A percentile compares a stretch with the other conserved stretches of the same genome.
Evolutionary conservation across 2,329 filamentous ascomycete species (phyloP).

Genomic region (Phialophora chinensis): DNA sequence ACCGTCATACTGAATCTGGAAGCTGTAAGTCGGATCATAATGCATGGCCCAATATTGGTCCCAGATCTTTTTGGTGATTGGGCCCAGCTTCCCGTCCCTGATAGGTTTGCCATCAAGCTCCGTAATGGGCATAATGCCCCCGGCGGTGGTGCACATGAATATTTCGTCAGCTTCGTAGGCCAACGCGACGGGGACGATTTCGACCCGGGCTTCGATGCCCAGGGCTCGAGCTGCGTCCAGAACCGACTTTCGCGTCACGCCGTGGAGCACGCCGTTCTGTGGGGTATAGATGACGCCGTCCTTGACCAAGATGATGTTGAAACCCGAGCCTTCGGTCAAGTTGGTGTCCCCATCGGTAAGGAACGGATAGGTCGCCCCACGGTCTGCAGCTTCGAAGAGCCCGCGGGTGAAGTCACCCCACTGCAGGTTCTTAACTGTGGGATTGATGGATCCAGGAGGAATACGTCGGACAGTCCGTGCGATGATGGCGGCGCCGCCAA

Average conservation of each 20-base stretch:
- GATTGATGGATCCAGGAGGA: conserved; percentile 57
- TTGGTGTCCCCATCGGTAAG: conserved; percentile 56
- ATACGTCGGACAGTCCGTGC: conserved; percentile 54
- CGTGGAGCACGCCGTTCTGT: conserved; percentile 57
- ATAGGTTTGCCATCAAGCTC: conserved; percentile 53
- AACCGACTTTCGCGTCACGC: conserved; percentile 44
- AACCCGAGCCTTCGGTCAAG: conserved; percentile 59
- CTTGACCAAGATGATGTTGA: conserved; percentile 57
- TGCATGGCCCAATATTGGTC: conserved; percentile 59
- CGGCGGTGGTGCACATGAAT: conserved; percentile 61
- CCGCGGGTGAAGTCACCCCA: conserved; percentile 58
- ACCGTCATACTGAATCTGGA: conserved; percentile 37
- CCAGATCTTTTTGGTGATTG: conserved; percentile 57
- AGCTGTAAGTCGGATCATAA: conserved; percentile 48
- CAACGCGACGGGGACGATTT: conserved; percentile 40
- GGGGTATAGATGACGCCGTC: conserved; percentile 54
- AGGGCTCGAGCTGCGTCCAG: conserved; percentile 41
- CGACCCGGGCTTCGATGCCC: conserved; percentile 50
- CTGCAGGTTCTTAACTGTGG: conserved; percentile 60
- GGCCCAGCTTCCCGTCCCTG: conserved; percentile 47
- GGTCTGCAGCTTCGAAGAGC: conserved; percentile 56
- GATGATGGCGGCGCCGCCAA: conserved; percentile 53
- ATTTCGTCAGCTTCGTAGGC: conserved; percentile 56
- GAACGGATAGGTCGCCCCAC: conserved; percentile 57
- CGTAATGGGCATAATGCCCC: conserved; percentile 61